Evolutionary conservation across 2,329 filamentous ascomycete genomes (phyloP).

Genomic region (Diaporthe longicolla): DNA sequence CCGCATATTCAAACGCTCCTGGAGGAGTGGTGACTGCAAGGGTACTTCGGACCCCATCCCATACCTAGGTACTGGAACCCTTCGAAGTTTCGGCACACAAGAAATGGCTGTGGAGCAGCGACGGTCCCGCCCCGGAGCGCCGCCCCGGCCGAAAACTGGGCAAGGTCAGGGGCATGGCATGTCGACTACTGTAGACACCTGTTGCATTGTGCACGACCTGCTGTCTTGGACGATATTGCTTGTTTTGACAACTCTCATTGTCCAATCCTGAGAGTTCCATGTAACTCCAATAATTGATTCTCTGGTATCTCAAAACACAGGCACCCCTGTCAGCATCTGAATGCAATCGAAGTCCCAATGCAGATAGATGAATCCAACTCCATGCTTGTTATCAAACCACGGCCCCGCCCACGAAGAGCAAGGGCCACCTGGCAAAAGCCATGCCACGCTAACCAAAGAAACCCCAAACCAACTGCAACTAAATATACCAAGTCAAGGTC

Average conservation of each 20-base stretch:
- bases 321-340: conserved; percentile 9
- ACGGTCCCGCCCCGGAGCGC: conserved; percentile 6
- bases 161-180: neutral
- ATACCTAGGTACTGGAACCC: too few relatives aligned
- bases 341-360: neutral
- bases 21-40: neutral
- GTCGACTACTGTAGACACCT: neutral
- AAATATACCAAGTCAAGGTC: neutral
- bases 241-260: neutral
- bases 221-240: neutral
- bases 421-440: neutral
- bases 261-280: neutral
- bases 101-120: neutral
- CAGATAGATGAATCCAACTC: conserved; percentile 5
- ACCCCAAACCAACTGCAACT: neutral
- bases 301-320: conserved; percentile 29
- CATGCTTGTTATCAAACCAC: conserved; percentile 22
- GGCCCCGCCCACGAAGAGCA: neutral
- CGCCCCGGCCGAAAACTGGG: neutral
- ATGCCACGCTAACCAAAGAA: neutral
- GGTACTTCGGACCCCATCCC: neutral
- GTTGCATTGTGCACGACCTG: neutral
- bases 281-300: conserved; percentile 14
- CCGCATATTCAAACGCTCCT: conserved; percentile 2
- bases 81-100: neutral